Conservation (phyloP, 129 eudicot species). For the Flaveria ramosissima region DNA sequence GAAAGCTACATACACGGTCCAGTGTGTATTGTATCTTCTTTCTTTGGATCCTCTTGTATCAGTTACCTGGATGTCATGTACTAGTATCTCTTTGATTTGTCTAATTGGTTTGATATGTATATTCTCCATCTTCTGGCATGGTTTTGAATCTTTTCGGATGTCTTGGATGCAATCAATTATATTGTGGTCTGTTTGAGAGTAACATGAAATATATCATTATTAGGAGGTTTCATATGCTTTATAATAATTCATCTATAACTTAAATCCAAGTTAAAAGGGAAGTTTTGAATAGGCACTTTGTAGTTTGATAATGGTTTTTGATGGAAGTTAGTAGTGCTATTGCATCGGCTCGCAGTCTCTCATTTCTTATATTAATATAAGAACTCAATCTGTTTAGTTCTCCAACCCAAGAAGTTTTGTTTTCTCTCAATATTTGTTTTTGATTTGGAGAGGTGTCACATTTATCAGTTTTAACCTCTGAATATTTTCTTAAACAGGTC, state of each 20-base stretch:
- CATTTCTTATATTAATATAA: not conserved
- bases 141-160: not conserved
- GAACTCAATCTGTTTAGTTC: not conserved
- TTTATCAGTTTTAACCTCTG: not conserved
- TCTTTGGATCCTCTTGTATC: not conserved
- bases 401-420: not conserved
- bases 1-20: not conserved
- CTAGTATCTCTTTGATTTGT: not conserved
- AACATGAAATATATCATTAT: not conserved
- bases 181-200: not conserved
- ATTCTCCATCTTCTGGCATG: not conserved
- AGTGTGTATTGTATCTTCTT: not conserved
- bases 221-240: not conserved
- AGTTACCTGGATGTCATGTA: too few species aligned
- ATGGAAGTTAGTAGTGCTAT: too few species aligned
- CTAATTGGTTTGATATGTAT: not conserved
- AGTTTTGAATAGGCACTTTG: not conserved
- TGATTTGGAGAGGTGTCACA: not conserved
- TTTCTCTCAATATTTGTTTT: not conserved
- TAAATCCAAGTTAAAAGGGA: not conserved
- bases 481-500: conserved; percentile 21
- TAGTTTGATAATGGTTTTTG: not conserved
- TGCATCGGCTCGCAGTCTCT: too few species aligned
- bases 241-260: not conserved
- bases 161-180: not conserved